Conservation (phyloP, 2,329 filamentous ascomycete species). For the Trichoderma guizhouense region DNA sequence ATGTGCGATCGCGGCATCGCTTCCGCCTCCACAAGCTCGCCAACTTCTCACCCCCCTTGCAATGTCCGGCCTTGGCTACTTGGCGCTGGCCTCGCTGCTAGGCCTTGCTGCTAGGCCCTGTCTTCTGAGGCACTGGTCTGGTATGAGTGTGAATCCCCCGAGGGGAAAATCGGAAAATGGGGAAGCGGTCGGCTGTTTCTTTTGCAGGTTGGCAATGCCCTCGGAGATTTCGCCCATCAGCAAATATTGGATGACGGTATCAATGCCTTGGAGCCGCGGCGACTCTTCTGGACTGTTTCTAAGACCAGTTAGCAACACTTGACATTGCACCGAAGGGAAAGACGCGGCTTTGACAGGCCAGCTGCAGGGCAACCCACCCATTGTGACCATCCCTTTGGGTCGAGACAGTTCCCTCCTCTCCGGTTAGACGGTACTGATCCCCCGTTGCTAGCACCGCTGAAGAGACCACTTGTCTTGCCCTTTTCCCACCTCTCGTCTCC, state of each 20-base stretch:
- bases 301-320: neutral
- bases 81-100: neutral
- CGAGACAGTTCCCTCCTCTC: neutral
- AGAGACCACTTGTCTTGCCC: neutral
- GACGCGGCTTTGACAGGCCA: neutral
- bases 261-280: neutral
- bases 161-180: neutral
- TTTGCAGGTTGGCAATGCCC: neutral
- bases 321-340: neutral
- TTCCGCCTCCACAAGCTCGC: conserved; percentile 2
- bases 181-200: neutral
- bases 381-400: neutral
- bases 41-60: neutral
- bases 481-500: neutral
- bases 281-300: conserved; percentile 14
- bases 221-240: neutral
- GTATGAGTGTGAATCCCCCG: neutral
- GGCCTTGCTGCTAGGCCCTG: neutral
- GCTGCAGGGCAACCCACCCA: conserved; percentile 8
- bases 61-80: neutral
- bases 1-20: conserved; percentile 8
- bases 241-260: neutral
- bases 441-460: neutral
- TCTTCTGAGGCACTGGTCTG: neutral
- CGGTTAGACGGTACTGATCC: neutral